These are phyloP conservation scores for Phialemonium atrogriseum DNA, from an alignment of 2,329 filamentous ascomycete genomes.

Conservation along the genomic window DNA sequence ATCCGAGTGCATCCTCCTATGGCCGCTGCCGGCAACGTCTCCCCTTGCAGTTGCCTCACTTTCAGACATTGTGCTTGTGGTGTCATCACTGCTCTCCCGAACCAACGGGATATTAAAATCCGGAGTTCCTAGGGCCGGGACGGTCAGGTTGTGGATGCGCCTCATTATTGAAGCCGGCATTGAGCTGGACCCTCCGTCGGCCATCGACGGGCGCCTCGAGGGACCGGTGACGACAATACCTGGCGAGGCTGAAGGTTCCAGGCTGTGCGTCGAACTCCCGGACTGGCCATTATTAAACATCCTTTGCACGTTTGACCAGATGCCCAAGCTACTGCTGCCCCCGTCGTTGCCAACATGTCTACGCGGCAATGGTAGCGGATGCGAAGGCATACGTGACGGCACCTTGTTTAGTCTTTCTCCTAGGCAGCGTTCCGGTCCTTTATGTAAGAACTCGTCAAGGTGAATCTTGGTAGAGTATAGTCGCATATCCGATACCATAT, in stretches of 20 bases:
- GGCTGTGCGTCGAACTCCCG: constrained; percentile 7
- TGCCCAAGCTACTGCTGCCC: constrained; percentile 12
- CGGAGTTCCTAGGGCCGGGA: constrained; percentile 21
- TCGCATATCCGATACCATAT: constrained; percentile 29
- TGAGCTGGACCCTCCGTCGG: constrained; percentile 9
- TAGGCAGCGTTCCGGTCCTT: constrained; percentile 47
- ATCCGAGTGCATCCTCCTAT: no score
- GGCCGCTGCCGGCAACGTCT: no score
- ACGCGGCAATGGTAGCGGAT: no score
- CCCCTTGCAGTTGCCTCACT: no score
- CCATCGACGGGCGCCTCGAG: constrained; percentile 18
- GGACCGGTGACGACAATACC: constrained; percentile 29
- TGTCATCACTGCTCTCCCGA: constrained; percentile 20
- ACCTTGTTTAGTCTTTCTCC: constrained; percentile 37
- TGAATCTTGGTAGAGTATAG: constrained; percentile 43
- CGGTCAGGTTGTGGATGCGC: constrained; percentile 22
- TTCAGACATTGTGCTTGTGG: constrained; percentile 15
- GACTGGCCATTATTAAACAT: constrained; percentile 13
- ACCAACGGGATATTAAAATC: constrained; percentile 19
- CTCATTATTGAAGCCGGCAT: constrained; percentile 7
- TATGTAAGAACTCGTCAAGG: constrained; percentile 44
- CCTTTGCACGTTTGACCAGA: constrained; percentile 19
- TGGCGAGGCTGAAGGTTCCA: constrained; percentile 16
- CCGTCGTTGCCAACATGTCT: not conserved
- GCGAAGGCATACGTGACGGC: constrained; percentile 2